Base-by-base conservation (phyloP, 805 yeast genomes). In the Spathaspora passalidarum region DNA sequence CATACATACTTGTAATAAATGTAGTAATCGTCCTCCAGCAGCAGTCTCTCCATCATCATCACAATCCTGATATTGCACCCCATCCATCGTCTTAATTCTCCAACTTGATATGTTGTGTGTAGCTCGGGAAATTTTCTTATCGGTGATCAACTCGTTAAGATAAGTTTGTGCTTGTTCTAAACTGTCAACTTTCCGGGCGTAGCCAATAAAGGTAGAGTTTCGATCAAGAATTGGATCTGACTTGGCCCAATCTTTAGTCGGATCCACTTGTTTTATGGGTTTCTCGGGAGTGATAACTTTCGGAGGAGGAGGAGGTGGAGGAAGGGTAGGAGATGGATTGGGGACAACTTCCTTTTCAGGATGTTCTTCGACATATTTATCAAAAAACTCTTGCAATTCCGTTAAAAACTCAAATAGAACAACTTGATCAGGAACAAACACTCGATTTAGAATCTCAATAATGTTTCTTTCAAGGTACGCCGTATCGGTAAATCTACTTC, bases 21-120 rank as follows among this genome's bases (percentile, higher is more conserved):
- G 96, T 42, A 90, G 64, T 74, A 91, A 68, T 47, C 97, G 70
- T 4, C 91, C 81, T 8, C 99, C 99, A 1, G 98, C 96, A 0
- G 98, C 98, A 0, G 95, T 77, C 60, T 94, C 99, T 2, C 99
- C 99, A 60, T 92, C 99, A 62, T 94, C 98, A 59, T 94, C 97
- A 55, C 88, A 90, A 56, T 94, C 97, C 56, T 88, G 94, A 40
- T 74, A 77, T 32, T 76, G 72, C 0, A 81, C 77, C 0, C 83
- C 88, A 16, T 73, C 70, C 1, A 59, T 66, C n/a, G 75, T 62
- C 46, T 73, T 73, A 2, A 94, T 84, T 51, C 98, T 70, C 85
- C 92, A 91, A 0, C 96, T 94, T 13, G 82, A 78, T 83, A 94
- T 94, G 49, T 84, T 84, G 63, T 92, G 98, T 1, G 77, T 62